phyloP scores from a whole-genome alignment of 306 rosid genomes.

The Adenanthera pavonina region DNA sequence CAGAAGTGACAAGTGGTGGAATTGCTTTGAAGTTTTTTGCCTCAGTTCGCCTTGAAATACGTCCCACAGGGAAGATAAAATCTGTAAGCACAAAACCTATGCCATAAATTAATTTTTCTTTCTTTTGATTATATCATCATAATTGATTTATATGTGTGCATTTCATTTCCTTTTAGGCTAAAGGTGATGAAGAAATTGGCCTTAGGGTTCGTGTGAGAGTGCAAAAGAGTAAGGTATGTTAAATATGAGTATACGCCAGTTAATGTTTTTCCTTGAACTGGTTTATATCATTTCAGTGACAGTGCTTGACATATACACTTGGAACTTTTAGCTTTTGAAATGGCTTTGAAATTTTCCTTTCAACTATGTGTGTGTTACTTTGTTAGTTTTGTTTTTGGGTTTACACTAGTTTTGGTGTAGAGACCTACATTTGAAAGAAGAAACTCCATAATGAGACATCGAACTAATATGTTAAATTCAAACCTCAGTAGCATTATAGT shows the following conservation, averaged over 20 bases:
- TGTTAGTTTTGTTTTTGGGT: conserved; percentile 1
- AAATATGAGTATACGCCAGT: conserved; percentile 33
- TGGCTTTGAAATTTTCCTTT: not conserved
- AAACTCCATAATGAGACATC: not conserved
- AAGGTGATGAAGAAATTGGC: conserved; percentile 98
- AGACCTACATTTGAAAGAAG: not conserved
- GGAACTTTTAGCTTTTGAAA: conserved; percentile 6
- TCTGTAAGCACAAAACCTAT: conserved; percentile 75
- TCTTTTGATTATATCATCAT: conserved; percentile 9
- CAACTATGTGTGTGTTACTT: not conserved
- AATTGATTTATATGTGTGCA: conserved; percentile 35
- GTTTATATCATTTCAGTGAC: conserved; percentile 11
- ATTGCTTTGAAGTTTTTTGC: conserved; percentile 98
- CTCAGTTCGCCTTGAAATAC: conserved; percentile 94
- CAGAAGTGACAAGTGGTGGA: conserved; percentile 99
- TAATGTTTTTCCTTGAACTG: conserved; percentile 2
- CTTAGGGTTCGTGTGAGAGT: conserved; percentile 92
- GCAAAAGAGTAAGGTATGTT: conserved; percentile 92
- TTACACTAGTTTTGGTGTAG: conserved; percentile 1
- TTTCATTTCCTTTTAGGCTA: conserved; percentile 59
- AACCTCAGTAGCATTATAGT: conserved; percentile 6
- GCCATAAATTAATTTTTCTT: conserved; percentile 22
- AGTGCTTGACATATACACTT: conserved; percentile 31
- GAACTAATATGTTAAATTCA: conserved; percentile 1
- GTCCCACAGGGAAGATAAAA: conserved; percentile 93